phyloP scores from a whole-genome alignment of 2,329 filamentous ascomycete genomes.

The Aspergillaceae sp. region DNA sequence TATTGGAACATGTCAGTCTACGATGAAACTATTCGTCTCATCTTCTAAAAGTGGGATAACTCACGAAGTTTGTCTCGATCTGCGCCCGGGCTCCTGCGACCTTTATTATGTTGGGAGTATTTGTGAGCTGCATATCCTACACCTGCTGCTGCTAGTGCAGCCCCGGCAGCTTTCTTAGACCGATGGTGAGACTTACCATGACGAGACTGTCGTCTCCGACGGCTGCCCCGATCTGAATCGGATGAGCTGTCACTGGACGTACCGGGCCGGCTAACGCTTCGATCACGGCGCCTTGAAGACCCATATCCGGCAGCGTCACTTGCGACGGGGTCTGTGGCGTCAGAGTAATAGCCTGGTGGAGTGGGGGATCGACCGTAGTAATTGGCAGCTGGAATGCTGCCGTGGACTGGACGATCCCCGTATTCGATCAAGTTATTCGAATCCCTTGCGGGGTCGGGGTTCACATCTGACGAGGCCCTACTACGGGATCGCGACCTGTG shows the following conservation, averaged over 20 bases:
- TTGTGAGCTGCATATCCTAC: constrained; percentile 51
- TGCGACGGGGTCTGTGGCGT: constrained; percentile 36
- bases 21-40: constrained; percentile 2
- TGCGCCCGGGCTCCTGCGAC: constrained; percentile 48
- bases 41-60: constrained; percentile 13
- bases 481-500: constrained; percentile 42
- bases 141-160: constrained; percentile 35
- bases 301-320: constrained; percentile 19
- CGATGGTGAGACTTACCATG: constrained; percentile 30
- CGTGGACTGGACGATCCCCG: constrained; percentile 53
- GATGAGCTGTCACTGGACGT: constrained; percentile 29
- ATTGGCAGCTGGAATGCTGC: constrained; percentile 42
- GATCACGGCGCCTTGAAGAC: constrained; percentile 25
- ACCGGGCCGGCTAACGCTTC: constrained; percentile 41
- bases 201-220: constrained; percentile 22
- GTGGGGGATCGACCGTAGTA: constrained; percentile 38
- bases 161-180: constrained; percentile 9
- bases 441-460: constrained; percentile 33
- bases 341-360: constrained; percentile 31
- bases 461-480: constrained; percentile 31
- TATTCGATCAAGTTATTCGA: constrained; percentile 54
- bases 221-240: constrained; percentile 27
- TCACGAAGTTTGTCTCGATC: constrained; percentile 41
- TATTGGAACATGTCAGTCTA: constrained; percentile 6
- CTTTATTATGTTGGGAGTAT: constrained; percentile 42